Evolutionary conservation across 192 early-diverging fungal species (phyloP), one percentile per base, ranked within the genome.

Genomic region (Umbelopsis isabellina): DNA sequence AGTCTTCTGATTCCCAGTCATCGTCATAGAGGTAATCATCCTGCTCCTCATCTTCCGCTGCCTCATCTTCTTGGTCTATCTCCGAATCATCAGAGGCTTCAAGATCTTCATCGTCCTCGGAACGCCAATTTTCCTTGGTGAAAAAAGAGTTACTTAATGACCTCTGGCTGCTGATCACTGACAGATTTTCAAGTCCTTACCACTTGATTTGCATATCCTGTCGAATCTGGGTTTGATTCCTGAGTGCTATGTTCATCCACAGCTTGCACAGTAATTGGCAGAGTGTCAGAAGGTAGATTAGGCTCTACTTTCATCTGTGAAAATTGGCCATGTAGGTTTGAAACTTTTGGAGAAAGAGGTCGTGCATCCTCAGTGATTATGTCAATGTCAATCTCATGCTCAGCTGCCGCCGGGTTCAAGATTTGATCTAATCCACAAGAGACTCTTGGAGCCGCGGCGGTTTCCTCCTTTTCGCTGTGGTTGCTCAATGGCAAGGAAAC

Each of bases 81-180:
- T 61, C 27, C 3, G 21, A 13, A 27, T 61, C 27, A n/a, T 61
- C 55, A 61, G 23, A 27, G 8, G 27, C 55, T 8, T 61, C 55
- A 23, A 61, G 33, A n/a, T 61, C 55, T 35, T 61, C 55, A 61
- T 61, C 55, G 18, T 61, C 23, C 15, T 61, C 55, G 33, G 55
- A 61, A 27, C 55, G 55, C 55, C 55, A 61, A 8, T 61, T 22
- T n/a, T 61, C 55, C 55, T 61, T 61, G 4, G 12, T 5, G 15
- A 35, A 3, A 25, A 2, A 25, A 10, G 2, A 52, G 51, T 61
- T 61, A 12, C n/a, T n/a, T n/a, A n/a, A n/a, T n/a, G n/a, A 35
- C 11, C 21, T 15, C 52, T 6, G 13, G 13, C 22, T 12, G 0
- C 6, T 7, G 23, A 9, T 25, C n/a, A 53, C 51, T 23, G 6